phyloP scores from a whole-genome alignment of 2,329 filamentous ascomycete species.

The Colletotrichum truncatum region DNA sequence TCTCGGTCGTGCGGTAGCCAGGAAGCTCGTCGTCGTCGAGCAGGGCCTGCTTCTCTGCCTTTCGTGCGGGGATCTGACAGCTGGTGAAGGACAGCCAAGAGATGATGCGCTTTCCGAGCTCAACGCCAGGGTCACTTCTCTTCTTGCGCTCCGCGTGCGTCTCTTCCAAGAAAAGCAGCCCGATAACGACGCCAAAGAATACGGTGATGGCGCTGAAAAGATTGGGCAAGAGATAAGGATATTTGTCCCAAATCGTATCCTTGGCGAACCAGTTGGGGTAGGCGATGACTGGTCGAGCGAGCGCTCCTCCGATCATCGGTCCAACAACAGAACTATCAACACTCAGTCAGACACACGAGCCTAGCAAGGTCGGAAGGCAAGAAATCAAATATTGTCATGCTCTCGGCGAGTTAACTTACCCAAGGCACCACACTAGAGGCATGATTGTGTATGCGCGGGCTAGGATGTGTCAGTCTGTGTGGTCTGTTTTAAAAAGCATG shows the following conservation, averaged over 20 bases:
- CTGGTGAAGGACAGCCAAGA: constrained; percentile 50
- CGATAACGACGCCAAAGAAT: constrained; percentile 77
- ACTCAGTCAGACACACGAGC: constrained; percentile 39
- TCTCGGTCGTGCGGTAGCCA: constrained; percentile 72
- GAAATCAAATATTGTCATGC: background rate
- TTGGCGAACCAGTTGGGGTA: constrained; percentile 79
- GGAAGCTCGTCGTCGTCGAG: constrained; percentile 72
- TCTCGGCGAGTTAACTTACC: constrained; percentile 59
- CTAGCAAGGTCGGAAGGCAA: background rate
- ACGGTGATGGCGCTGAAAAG: constrained; percentile 88
- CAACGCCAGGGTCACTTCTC: constrained; percentile 78
- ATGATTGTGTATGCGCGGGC: constrained; percentile 96
- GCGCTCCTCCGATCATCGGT: constrained; percentile 87
- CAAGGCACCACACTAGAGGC: constrained; percentile 98
- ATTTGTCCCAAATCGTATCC: constrained; percentile 83
- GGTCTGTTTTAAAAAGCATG: constrained; percentile 5
- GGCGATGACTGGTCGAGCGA: constrained; percentile 86
- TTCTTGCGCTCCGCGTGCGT: constrained; percentile 87
- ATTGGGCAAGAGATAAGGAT: constrained; percentile 92
- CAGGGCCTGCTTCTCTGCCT: constrained; percentile 69
- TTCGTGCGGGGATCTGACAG: constrained; percentile 44
- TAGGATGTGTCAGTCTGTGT: constrained; percentile 47
- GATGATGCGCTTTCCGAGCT: constrained; percentile 78
- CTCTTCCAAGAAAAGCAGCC: constrained; percentile 90
- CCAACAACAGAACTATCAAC: constrained; percentile 82